phyloP scores from a whole-genome alignment of 352 stramenopile species.

The Globisporangium yorkense region DNA sequence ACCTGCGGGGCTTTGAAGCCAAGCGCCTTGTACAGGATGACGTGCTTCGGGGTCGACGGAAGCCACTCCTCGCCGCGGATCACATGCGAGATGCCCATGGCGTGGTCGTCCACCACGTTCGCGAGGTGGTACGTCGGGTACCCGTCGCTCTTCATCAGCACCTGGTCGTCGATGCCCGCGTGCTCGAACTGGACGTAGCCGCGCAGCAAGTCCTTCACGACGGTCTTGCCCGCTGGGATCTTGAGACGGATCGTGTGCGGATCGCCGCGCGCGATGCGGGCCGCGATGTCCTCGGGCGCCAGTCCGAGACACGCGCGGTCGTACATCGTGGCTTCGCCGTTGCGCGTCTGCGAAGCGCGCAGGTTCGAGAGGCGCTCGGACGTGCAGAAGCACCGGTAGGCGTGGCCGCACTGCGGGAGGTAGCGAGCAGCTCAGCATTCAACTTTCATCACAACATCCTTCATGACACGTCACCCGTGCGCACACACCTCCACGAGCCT shows the following conservation, averaged over 20 bases:
- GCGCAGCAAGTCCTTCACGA: slow-evolving; percentile 95
- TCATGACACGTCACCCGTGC: not conserved
- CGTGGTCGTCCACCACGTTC: slow-evolving; percentile 95
- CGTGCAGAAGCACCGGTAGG: slow-evolving; percentile 97
- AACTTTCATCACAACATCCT: not conserved
- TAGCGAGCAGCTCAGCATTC: not conserved
- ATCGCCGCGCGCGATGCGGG: slow-evolving; percentile 83
- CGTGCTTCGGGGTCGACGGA: slow-evolving; percentile 87
- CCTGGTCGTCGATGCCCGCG: slow-evolving; percentile 85
- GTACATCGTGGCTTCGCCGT: slow-evolving; percentile 95
- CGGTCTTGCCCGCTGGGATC: slow-evolving; percentile 88
- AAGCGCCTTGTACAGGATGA: slow-evolving; percentile 88
- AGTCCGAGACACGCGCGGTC: slow-evolving; percentile 95
- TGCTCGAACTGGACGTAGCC: slow-evolving; percentile 92
- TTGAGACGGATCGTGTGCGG: slow-evolving; percentile 94
- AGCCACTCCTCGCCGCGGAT: slow-evolving; percentile 96
- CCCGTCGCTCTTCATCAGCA: slow-evolving; percentile 92
- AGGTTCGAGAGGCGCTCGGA: slow-evolving; percentile 92
- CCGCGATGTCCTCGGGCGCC: slow-evolving; percentile 82
- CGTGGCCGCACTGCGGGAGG: slow-evolving; percentile 70
- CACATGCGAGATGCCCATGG: slow-evolving; percentile 97
- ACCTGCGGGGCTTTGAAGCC: slow-evolving; percentile 67
- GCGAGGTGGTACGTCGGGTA: slow-evolving; percentile 92
- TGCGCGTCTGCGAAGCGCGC: slow-evolving; percentile 83
- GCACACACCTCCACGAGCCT: slow-evolving; percentile 72